Evolutionary conservation across 1,284 basidiomycete species (phyloP), one percentile per base, ranked within the genome.

Genomic region (Lentinula novae-zelandiae): DNA sequence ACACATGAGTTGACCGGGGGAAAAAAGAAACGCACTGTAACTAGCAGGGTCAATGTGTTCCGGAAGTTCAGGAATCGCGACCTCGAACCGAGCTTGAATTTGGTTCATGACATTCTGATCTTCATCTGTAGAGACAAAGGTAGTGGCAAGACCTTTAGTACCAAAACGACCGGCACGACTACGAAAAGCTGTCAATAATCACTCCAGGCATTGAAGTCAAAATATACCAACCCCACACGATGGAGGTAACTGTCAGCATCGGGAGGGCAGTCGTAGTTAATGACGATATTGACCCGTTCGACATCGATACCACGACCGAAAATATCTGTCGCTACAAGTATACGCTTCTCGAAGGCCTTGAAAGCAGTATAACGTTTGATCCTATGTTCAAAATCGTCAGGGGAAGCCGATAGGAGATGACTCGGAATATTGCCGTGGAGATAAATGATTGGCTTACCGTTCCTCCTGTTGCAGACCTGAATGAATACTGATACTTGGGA

Each of bases 321-420:
- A 67, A 98, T 98, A 74, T 98, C 95, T 27, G 95, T 98, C 17
- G 95, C 95, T 44, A 96, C 94, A n/a, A 98, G 82, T 67, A 98
- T 98, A 69, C 97, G 95, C 80, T 98, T 99, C 80, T 99, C 97
- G 68, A 99, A 99, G 13, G 93, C 93, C 81, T 99, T 99, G 85
- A 99, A 99, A 60, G 96, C 95, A 58, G 93, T 93, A 81, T 99
- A 99, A n/a, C 96, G 90, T 64, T 85, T 86, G 76, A 99, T 99
- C 65, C 93, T 95, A 62, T 58, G 39, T 34, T 60, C 55, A 57
- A 36, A 36, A 60, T 51, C 39, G 27, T 51, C 20, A 20, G 31
- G 39, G 9, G 15, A 20, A 33, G 62, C 70, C 44, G 53, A 22
- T 13, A 52, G n/a, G 27, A 38, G 3, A 27, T 27, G 3, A 27